Evolutionary conservation across 148 eudicot species (phyloP).

Genomic region (Bassia scoparia): DNA sequence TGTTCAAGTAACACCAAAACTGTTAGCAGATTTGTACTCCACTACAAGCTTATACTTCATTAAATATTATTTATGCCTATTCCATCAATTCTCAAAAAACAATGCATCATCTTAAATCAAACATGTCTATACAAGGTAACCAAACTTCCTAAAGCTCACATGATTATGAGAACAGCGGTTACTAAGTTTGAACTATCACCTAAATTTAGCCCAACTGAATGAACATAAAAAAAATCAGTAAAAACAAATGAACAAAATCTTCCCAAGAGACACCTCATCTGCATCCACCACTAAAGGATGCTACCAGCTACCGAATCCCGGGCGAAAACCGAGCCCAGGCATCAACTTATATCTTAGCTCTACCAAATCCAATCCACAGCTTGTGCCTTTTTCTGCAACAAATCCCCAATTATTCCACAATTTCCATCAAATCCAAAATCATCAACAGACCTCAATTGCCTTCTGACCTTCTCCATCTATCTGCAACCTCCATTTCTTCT

Average conservation of each 20-base stretch:
- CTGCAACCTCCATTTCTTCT: conserved; percentile 79
- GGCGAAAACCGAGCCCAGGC: conserved; percentile 84
- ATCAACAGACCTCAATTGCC: conserved; percentile 76
- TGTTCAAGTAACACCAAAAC: too few relatives aligned
- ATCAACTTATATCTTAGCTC: conserved; percentile 86
- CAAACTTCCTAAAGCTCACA: background rate
- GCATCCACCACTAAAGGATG: conserved; percentile 98
- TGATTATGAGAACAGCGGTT: background rate
- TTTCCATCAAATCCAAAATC: conserved; percentile 95
- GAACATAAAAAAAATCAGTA: background rate
- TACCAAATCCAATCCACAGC: conserved; percentile 74
- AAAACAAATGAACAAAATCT: conserved; percentile 68
- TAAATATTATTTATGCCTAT: background rate
- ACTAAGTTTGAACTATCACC: background rate
- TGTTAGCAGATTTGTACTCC: too few relatives aligned
- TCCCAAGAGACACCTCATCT: conserved; percentile 99
- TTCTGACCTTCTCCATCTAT: conserved; percentile 89
- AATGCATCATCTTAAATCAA: background rate
- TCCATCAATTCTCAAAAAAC: background rate
- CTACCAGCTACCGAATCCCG: conserved; percentile 91
- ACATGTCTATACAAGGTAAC: background rate
- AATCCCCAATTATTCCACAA: conserved; percentile 93
- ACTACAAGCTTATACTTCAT: background rate
- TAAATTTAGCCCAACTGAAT: background rate
- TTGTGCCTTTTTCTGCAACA: conserved; percentile 77